These are phyloP conservation scores for Helicostylum pulchrum DNA, from an alignment of 192 early-diverging fungal species.

Conservation along the genomic window DNA sequence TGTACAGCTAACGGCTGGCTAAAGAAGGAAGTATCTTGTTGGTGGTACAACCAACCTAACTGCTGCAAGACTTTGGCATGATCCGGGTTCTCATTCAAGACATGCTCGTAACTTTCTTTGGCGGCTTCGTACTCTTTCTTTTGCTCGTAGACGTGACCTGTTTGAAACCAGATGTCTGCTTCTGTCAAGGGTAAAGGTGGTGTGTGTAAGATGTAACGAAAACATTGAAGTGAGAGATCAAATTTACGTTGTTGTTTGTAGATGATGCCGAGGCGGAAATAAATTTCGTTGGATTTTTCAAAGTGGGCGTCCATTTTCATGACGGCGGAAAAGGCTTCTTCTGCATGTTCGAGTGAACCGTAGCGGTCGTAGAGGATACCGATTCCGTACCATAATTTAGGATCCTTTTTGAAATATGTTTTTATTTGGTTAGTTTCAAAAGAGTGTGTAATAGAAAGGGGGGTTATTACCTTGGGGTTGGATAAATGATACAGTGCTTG, in stretches of 20 bases:
- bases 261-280: slow-evolving; percentile 96
- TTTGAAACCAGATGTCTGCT: slow-evolving; percentile 98
- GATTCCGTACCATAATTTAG: slow-evolving; percentile 99
- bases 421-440: no score
- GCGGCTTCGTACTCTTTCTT: slow-evolving; percentile 81
- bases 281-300: slow-evolving; percentile 97
- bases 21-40: slow-evolving; percentile 73
- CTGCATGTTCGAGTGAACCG: slow-evolving; percentile 95
- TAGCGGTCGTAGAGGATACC: slow-evolving; percentile 98
- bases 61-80: slow-evolving; percentile 97
- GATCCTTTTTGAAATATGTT: slow-evolving; percentile 62
- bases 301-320: slow-evolving; percentile 95
- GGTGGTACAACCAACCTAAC: slow-evolving; percentile 94
- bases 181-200: slow-evolving; percentile 95
- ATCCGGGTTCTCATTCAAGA: slow-evolving; percentile 84
- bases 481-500: slow-evolving; percentile 91
- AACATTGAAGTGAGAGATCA: slow-evolving; percentile 76
- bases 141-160: slow-evolving; percentile 95
- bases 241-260: slow-evolving; percentile 92
- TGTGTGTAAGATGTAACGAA: slow-evolving; percentile 79
- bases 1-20: slow-evolving; percentile 84
- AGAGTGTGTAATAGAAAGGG: no score
- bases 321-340: slow-evolving; percentile 94
- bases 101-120: slow-evolving; percentile 90
- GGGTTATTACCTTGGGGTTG: slow-evolving; percentile 71